Evolutionary conservation across 495 filamentous ascomycete genomes (phyloP).

Genomic region (Penicillium mononematosum): DNA sequence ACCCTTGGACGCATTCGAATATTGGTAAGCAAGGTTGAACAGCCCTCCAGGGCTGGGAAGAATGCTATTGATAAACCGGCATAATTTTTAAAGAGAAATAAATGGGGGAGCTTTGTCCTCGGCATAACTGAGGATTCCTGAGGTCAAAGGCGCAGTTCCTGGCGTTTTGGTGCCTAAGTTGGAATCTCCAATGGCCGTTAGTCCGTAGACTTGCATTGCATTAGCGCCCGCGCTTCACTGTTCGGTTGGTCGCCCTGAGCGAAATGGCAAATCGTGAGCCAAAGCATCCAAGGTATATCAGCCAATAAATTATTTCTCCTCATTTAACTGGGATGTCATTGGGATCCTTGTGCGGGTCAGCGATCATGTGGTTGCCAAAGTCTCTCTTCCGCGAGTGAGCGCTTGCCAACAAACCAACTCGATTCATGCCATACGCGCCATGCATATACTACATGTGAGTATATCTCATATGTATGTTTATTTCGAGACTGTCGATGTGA

Average conservation of each 20-base stretch:
- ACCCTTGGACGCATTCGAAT: background rate
- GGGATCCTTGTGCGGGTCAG: background rate
- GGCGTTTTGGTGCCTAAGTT: background rate
- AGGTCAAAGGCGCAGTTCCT: background rate
- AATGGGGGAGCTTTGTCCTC: background rate
- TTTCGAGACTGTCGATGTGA: background rate
- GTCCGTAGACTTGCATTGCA: background rate
- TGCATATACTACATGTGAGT: background rate
- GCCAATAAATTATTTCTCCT: background rate
- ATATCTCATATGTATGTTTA: background rate
- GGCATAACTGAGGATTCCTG: background rate
- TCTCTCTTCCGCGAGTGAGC: conserved; percentile 3
- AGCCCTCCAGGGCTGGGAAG: background rate
- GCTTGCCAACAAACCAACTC: conserved; percentile 10
- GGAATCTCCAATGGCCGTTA: conserved; percentile 12
- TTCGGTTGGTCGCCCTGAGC: background rate
- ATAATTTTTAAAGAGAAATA: background rate
- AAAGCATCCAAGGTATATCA: background rate
- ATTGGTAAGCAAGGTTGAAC: conserved; percentile 5
- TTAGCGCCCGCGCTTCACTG: conserved; percentile 11
- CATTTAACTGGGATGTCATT: background rate
- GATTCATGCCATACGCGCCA: conserved; percentile 1
- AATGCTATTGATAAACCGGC: background rate
- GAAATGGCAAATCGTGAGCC: background rate
- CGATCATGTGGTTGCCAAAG: conserved; percentile 1